Percentiles rank a stretch among this genome's conserved stretches.
Evolutionary conservation across 345 rosid genomes (phyloP).

Genomic region (Lepidium africanum): DNA sequence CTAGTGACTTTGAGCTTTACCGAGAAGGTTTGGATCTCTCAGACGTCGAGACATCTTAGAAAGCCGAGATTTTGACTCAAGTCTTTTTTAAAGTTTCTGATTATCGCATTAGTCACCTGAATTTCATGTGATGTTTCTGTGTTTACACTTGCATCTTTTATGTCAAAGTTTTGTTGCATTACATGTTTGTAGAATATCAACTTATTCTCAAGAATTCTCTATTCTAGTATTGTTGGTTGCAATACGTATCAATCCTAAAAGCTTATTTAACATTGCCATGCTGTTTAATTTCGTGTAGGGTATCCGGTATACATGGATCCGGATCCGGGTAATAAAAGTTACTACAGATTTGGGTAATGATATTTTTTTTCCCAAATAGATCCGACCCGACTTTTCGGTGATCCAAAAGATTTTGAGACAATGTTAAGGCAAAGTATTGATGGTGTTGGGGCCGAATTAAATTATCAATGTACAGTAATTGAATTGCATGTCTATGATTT

Average conservation of each 20-base stretch:
- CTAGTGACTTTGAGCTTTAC: constrained; percentile 68
- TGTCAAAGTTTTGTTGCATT: constrained; percentile 18
- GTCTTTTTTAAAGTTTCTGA: neutral
- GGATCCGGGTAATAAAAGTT: too few relatives aligned
- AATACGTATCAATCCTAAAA: neutral
- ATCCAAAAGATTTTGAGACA: neutral
- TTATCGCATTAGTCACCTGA: neutral
- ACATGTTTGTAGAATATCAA: constrained; percentile 15
- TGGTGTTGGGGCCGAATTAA: neutral
- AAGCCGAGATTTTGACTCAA: constrained; percentile 12
- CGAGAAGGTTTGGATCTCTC: constrained; percentile 66
- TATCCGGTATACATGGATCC: too few relatives aligned
- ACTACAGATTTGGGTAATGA: too few relatives aligned
- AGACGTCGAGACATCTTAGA: constrained; percentile 71
- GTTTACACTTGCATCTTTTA: constrained; percentile 12
- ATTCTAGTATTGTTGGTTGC: neutral
- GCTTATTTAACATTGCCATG: neutral
- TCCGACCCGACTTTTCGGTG: too few relatives aligned
- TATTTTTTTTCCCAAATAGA: too few relatives aligned
- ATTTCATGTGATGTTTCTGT: neutral
- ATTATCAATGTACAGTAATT: neutral
- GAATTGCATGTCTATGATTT: too few relatives aligned
- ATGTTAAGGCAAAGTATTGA: neutral
- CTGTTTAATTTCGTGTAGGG: too few relatives aligned
- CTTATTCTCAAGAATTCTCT: neutral